Evolutionary conservation across 2,329 filamentous ascomycete genomes (phyloP).

Genomic region (Rhynchosporium secalis): DNA sequence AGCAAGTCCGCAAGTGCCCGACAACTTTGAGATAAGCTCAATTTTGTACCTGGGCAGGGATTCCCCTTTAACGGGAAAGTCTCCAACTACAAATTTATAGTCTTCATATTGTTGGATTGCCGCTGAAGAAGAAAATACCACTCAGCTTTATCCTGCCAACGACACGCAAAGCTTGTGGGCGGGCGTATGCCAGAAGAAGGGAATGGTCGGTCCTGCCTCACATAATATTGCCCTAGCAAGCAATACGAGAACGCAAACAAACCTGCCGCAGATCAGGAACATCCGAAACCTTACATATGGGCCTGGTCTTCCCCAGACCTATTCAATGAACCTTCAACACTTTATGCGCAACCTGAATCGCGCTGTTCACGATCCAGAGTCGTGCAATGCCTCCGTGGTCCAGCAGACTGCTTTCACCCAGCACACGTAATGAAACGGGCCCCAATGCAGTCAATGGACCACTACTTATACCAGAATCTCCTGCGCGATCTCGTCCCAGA

Average conservation of each 20-base stretch:
- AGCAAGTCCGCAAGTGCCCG: slow-evolving; percentile 18
- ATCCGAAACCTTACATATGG: slow-evolving; percentile 14
- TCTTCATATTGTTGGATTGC: background rate
- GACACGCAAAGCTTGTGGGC: slow-evolving; percentile 7
- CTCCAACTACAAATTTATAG: background rate
- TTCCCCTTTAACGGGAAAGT: background rate
- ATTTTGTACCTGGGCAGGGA: background rate
- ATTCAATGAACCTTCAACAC: slow-evolving; percentile 29
- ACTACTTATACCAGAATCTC: slow-evolving; percentile 20
- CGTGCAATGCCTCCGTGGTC: slow-evolving; percentile 40
- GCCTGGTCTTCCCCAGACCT: slow-evolving; percentile 13
- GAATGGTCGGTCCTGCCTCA: slow-evolving; percentile 4
- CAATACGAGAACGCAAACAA: slow-evolving; percentile 10
- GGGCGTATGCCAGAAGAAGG: background rate
- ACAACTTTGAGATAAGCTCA: background rate
- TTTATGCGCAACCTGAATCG: slow-evolving; percentile 23
- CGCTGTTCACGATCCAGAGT: slow-evolving; percentile 26
- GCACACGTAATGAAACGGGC: slow-evolving; percentile 32
- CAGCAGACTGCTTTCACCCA: slow-evolving; percentile 35
- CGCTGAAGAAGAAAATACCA: background rate
- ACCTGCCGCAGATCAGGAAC: slow-evolving; percentile 13
- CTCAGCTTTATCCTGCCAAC: background rate
- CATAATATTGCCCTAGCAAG: slow-evolving; percentile 5
- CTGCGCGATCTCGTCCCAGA: slow-evolving; percentile 29
- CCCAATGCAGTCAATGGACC: slow-evolving; percentile 15